Conservation (phyloP, 2,329 filamentous ascomycete species). For the Ascomycota sp. region DNA sequence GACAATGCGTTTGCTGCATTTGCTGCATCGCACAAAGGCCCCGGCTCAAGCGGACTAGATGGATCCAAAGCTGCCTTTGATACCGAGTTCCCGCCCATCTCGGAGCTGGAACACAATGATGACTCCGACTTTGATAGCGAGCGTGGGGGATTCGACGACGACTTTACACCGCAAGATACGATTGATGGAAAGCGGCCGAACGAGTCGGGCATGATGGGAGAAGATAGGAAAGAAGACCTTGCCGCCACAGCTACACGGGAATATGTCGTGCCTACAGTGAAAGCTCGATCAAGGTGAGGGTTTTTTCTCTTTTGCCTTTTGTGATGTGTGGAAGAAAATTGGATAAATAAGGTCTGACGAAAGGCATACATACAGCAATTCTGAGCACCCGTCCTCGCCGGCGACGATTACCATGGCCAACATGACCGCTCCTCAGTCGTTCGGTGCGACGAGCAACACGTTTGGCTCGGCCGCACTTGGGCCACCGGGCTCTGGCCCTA, state of each 20-base stretch:
- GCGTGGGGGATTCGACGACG: conserved; percentile 75
- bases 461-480: conserved; percentile 16
- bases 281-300: too few species aligned
- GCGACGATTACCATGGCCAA: conserved; percentile 9
- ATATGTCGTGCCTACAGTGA: not conserved
- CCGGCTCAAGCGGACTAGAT: conserved; percentile 21
- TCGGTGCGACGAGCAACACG: conserved; percentile 18
- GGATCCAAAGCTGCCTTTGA: conserved; percentile 32
- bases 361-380: conserved; percentile 4
- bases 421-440: too few species aligned
- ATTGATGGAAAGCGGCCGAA: too few species aligned
- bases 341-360: conserved; percentile 1
- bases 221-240: conserved; percentile 2
- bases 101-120: conserved; percentile 62
- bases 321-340: not conserved
- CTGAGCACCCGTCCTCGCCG: conserved; percentile 12
- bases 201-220: conserved; percentile 15
- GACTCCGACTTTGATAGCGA: conserved; percentile 69
- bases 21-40: conserved; percentile 29
- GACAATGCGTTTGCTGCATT: conserved; percentile 73
- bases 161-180: conserved; percentile 82
- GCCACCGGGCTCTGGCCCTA: too few species aligned
- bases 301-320: too few species aligned
- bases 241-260: not conserved
- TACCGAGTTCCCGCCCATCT: conserved; percentile 81